These are phyloP conservation scores for Mycosphaerella sp. DNA, from an alignment of 2,329 filamentous ascomycete species.

Conservation along the genomic window DNA sequence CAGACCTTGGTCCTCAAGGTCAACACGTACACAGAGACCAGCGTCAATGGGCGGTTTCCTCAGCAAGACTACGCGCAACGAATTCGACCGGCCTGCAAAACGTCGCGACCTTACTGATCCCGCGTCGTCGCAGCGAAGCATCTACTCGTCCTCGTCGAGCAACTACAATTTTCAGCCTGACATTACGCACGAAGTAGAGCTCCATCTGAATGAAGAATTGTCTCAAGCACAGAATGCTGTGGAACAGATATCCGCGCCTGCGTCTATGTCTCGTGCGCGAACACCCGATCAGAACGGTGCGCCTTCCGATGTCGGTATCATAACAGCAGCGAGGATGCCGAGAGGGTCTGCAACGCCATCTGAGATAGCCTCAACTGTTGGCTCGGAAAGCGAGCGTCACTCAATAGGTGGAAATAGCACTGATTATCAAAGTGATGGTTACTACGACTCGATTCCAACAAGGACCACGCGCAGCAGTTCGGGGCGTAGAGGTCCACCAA, in stretches of 20 bases:
- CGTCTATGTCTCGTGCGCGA: slow-evolving; percentile 12
- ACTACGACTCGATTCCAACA: slow-evolving; percentile 71
- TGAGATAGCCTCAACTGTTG: slow-evolving; percentile 58
- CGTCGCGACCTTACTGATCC: slow-evolving; percentile 35
- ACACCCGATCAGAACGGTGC: slow-evolving; percentile 20
- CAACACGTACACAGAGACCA: slow-evolving; percentile 25
- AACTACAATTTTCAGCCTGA: slow-evolving; percentile 11
- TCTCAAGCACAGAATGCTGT: slow-evolving; percentile 13
- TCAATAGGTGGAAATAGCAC: slow-evolving; percentile 70
- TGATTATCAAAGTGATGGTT: slow-evolving; percentile 70
- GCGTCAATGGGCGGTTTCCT: slow-evolving; percentile 36
- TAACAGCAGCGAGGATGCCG: slow-evolving; percentile 25
- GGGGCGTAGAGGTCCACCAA: slow-evolving; percentile 60
- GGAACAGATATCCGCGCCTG: slow-evolving; percentile 13
- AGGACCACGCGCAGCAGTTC: slow-evolving; percentile 61
- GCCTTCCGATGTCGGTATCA: slow-evolving; percentile 16
- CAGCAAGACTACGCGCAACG: slow-evolving; percentile 34
- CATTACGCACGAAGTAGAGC: slow-evolving; percentile 21
- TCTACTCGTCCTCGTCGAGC: slow-evolving; percentile 26
- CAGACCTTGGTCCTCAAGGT: slow-evolving; percentile 26
- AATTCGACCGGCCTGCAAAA: slow-evolving; percentile 33
- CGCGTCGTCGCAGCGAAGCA: slow-evolving; percentile 22
- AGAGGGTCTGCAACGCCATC: slow-evolving; percentile 52
- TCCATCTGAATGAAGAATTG: slow-evolving; percentile 21
- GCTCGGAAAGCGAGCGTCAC: slow-evolving; percentile 62